Conservation (phyloP, 305 asterid species). For the Fraxinus nigra region DNA sequence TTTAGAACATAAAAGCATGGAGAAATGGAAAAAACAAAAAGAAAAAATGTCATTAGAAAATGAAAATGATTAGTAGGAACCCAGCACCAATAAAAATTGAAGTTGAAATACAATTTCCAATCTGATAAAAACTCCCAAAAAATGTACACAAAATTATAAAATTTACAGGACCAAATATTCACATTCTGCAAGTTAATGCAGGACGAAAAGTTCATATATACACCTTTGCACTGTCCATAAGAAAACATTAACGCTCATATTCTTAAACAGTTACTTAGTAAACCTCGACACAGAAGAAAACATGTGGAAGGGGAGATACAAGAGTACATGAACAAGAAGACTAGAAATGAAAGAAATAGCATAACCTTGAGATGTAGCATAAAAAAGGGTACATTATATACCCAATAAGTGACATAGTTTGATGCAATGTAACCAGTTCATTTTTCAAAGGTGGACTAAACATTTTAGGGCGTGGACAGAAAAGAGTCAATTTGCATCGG, state of each 20-base stretch:
- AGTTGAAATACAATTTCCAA: background rate
- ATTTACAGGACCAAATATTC: slow-evolving; percentile 5
- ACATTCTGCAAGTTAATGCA: background rate
- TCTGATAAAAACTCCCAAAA: background rate
- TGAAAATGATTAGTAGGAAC: background rate
- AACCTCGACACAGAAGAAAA: background rate
- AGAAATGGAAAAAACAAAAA: background rate
- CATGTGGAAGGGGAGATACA: background rate
- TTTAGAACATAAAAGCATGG: background rate
- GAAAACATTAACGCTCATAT: background rate
- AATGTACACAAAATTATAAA: background rate
- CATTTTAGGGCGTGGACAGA: background rate
- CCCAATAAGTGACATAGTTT: background rate
- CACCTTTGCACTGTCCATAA: background rate
- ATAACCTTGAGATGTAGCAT: background rate
- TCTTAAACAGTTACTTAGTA: background rate
- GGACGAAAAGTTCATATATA: background rate
- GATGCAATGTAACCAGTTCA: background rate
- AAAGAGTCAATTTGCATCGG: background rate
- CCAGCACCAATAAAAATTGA: background rate
- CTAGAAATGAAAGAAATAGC: background rate
- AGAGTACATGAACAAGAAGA: background rate
- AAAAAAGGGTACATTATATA: background rate
- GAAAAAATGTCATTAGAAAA: slow-evolving; percentile 1
- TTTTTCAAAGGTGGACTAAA: background rate